Conservation (phyloP, 2,329 filamentous ascomycete genomes). For the Calonectria pteridis region DNA sequence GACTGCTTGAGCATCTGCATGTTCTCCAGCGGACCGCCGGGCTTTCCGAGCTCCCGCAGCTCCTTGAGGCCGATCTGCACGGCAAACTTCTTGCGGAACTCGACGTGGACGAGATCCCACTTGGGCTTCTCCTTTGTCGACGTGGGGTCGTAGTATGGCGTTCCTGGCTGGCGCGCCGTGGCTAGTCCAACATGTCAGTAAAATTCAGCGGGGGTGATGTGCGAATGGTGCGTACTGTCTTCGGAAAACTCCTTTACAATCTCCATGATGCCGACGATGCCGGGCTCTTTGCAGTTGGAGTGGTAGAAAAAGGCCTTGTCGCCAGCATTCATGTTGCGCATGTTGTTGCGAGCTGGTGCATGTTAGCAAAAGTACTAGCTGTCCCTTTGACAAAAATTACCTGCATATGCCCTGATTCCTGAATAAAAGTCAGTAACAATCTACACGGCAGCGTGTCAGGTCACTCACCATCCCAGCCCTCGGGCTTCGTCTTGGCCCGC, state of each 20-base stretch:
- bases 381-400: conserved; percentile 38
- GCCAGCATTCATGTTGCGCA: conserved; percentile 90
- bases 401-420: conserved; percentile 65
- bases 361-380: neutral
- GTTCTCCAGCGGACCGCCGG: conserved; percentile 70
- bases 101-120: conserved; percentile 92
- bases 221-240: conserved; percentile 69
- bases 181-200: conserved; percentile 34
- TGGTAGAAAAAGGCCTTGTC: conserved; percentile 98
- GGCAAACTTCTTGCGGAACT: conserved; percentile 86
- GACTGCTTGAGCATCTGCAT: conserved; percentile 89
- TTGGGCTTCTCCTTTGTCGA: conserved; percentile 67
- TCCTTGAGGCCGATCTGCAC: conserved; percentile 78
- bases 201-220: rapidly evolving
- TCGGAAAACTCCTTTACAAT: conserved; percentile 86
- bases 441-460: neutral
- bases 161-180: conserved; percentile 49
- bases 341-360: conserved; percentile 80
- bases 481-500: conserved; percentile 76
- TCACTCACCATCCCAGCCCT: conserved; percentile 87
- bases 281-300: conserved; percentile 90
- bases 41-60: conserved; percentile 73
- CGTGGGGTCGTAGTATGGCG: conserved; percentile 85
- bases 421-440: conserved; percentile 19
- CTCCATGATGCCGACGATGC: conserved; percentile 89